Conservation (phyloP, 768 basidiomycete genomes). For the Lepiota subincarnata region DNA sequence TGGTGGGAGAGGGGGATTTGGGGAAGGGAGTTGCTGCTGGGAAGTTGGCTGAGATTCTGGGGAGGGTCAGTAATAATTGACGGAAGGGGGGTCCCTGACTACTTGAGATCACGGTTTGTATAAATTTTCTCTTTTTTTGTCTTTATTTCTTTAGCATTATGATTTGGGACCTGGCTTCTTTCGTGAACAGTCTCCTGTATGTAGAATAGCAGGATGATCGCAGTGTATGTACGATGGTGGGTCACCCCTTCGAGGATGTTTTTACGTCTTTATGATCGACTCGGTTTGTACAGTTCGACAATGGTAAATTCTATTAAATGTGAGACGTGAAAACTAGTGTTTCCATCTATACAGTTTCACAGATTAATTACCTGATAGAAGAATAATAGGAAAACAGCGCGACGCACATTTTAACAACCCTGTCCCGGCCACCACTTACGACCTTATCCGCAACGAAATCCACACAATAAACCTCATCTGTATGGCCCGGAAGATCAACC, state of each 20-base stretch:
- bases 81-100: too few relatives aligned
- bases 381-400: neutral
- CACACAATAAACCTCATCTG: slow-evolving; percentile 98
- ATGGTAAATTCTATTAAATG: too few relatives aligned
- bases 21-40: neutral
- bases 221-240: too few relatives aligned
- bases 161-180: too few relatives aligned
- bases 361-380: neutral
- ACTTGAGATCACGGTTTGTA: too few relatives aligned
- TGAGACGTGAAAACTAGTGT: slow-evolving; percentile 6
- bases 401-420: slow-evolving; percentile 87
- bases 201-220: too few relatives aligned
- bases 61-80: neutral
- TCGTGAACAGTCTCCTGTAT: too few relatives aligned
- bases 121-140: too few relatives aligned
- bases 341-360: slow-evolving; percentile 16
- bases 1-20: neutral
- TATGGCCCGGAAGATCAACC: slow-evolving; percentile 91
- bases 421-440: slow-evolving; percentile 95
- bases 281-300: too few relatives aligned
- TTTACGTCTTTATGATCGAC: too few relatives aligned
- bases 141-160: too few relatives aligned
- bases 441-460: slow-evolving; percentile 99
- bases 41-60: neutral
- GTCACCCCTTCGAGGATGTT: too few relatives aligned